Evolutionary conservation across 1,284 basidiomycete genomes (phyloP).

Genomic region (Phlebopus sp.): DNA sequence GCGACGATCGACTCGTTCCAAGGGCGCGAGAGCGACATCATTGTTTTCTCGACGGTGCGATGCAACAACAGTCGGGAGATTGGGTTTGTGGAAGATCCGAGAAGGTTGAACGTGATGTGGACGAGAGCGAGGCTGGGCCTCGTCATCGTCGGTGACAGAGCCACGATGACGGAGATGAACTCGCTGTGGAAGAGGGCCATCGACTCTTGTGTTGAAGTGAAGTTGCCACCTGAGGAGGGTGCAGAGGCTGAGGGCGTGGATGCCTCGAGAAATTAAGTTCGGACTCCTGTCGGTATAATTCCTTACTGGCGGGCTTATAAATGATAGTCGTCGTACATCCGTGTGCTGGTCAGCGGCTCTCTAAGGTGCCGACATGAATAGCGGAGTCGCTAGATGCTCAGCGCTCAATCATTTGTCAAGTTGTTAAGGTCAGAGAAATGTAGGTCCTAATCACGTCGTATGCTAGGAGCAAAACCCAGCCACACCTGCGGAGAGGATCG

Average conservation of each 20-base stretch:
- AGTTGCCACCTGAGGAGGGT: constrained; percentile 5
- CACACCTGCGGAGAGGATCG: too few relatives aligned
- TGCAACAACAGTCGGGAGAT: constrained; percentile 57
- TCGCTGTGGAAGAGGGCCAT: constrained; percentile 53
- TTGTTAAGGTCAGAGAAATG: too few relatives aligned
- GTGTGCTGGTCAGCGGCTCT: too few relatives aligned
- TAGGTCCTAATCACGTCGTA: too few relatives aligned
- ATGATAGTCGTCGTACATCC: too few relatives aligned
- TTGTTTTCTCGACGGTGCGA: constrained; percentile 71
- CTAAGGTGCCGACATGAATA: too few relatives aligned
- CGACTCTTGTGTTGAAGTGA: constrained; percentile 39
- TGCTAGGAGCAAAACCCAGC: too few relatives aligned
- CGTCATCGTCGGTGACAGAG: constrained; percentile 62
- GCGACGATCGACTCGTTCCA: constrained; percentile 76
- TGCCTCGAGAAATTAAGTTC: too few relatives aligned
- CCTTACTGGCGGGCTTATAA: too few relatives aligned
- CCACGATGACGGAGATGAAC: constrained; percentile 47
- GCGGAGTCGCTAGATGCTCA: too few relatives aligned
- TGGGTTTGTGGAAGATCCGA: constrained; percentile 56
- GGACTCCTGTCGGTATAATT: too few relatives aligned
- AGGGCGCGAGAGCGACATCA: constrained; percentile 69
- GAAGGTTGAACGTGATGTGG: constrained; percentile 71
- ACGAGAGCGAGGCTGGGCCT: constrained; percentile 64
- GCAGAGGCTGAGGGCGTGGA: background rate
- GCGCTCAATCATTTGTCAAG: too few relatives aligned